Conservation (phyloP, 352 stramenopile genomes). For the Phytophthora cajani region DNA sequence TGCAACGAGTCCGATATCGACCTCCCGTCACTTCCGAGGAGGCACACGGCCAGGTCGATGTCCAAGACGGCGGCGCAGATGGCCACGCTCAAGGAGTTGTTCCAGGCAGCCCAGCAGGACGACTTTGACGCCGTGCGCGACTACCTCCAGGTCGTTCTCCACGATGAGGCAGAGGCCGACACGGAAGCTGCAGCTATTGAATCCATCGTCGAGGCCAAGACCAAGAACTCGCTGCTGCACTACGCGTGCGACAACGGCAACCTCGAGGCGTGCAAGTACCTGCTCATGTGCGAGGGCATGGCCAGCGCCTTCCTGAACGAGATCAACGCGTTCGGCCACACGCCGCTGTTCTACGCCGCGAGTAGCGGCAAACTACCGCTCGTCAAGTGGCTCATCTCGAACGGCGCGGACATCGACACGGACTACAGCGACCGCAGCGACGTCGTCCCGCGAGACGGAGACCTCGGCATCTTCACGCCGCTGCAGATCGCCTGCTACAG, state of each 20-base stretch:
- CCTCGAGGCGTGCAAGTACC: constrained; percentile 79
- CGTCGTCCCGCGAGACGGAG: constrained; percentile 55
- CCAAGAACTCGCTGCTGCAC: constrained; percentile 77
- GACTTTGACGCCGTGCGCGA: constrained; percentile 68
- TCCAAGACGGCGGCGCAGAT: constrained; percentile 24
- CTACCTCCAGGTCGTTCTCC: constrained; percentile 62
- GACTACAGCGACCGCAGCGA: constrained; percentile 75
- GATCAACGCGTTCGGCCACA: constrained; percentile 79
- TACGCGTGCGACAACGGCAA: constrained; percentile 87
- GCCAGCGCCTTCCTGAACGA: constrained; percentile 70
- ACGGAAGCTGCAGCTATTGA: constrained; percentile 23
- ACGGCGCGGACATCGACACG: constrained; percentile 82
- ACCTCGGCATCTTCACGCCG: constrained; percentile 79
- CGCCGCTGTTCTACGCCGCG: constrained; percentile 79
- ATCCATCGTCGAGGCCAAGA: constrained; percentile 65
- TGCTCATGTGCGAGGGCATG: constrained; percentile 80
- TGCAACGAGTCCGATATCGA: constrained; percentile 26
- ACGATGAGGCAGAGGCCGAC: constrained; percentile 31
- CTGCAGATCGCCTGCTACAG: constrained; percentile 83
- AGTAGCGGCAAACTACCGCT: constrained; percentile 76
- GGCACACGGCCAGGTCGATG: constrained; percentile 9
- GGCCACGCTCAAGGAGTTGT: constrained; percentile 69
- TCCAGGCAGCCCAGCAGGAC: constrained; percentile 71
- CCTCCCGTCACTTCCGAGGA: constrained; percentile 7
- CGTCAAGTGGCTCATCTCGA: constrained; percentile 88